phyloP scores from a whole-genome alignment of 2,329 filamentous ascomycete genomes.

The Pseudocercospora musae region DNA sequence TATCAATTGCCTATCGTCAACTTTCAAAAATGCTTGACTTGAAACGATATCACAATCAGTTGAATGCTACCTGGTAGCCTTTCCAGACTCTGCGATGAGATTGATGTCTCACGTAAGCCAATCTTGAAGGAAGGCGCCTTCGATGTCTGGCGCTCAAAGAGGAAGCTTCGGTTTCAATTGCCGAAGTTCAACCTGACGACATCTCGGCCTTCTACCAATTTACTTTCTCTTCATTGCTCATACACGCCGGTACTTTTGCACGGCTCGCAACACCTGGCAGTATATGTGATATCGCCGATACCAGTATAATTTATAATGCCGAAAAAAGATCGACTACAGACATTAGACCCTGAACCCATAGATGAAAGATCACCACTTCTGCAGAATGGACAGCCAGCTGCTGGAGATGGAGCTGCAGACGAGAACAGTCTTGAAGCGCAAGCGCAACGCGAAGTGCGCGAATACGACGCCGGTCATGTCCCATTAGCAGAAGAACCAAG shows the following conservation, averaged over 20 bases:
- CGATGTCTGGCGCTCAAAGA: no score
- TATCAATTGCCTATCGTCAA: no score
- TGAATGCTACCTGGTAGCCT: not conserved
- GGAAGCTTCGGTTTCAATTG: not conserved
- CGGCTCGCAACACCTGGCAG: not conserved
- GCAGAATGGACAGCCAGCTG: conserved; percentile 10
- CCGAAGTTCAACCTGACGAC: not conserved
- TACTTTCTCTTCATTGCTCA: not conserved
- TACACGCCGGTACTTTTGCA: not conserved
- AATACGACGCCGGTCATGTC: conserved; percentile 29
- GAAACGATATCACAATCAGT: no score
- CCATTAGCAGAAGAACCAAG: conserved; percentile 44
- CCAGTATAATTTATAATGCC: not conserved
- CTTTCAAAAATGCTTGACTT: no score
- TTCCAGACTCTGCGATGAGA: not conserved
- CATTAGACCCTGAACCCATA: conserved; percentile 15
- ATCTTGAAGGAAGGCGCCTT: no score
- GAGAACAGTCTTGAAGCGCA: conserved; percentile 28
- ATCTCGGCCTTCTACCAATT: not conserved
- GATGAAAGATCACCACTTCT: conserved; percentile 27
- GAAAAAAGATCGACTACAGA: conserved; percentile 10
- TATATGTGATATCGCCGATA: not conserved
- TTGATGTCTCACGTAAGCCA: not conserved
- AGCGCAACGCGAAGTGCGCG: conserved; percentile 33
- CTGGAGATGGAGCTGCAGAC: conserved; percentile 4